Percentiles rank a stretch among this genome's conserved stretches.
Evolutionary conservation across 495 filamentous ascomycete genomes (phyloP).

Genomic region (Bryoglossum gracile): DNA sequence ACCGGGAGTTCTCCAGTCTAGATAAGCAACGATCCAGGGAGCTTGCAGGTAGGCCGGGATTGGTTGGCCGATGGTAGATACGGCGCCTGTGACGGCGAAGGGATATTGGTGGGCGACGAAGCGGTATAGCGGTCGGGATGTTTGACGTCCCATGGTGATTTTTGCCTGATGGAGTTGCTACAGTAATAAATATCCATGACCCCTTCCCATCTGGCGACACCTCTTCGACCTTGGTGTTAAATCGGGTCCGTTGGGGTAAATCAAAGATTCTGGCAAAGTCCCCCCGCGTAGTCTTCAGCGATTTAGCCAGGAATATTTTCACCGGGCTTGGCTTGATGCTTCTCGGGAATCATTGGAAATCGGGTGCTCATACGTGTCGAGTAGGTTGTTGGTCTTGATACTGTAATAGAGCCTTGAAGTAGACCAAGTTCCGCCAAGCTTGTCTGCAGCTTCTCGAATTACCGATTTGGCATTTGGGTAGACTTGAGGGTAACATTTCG

Average conservation of each 20-base stretch:
- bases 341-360: conserved; percentile 58
- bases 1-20: conserved; percentile 57
- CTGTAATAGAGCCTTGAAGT: conserved; percentile 57
- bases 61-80: conserved; percentile 56
- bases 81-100: conserved; percentile 59
- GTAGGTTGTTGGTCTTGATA: conserved; percentile 51
- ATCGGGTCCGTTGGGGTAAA: conserved; percentile 46
- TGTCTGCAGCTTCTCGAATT: conserved; percentile 46
- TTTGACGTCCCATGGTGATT: too few relatives aligned
- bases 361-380: conserved; percentile 65
- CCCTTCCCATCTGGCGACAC: conserved; percentile 39
- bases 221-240: conserved; percentile 42
- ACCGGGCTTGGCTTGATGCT: conserved; percentile 50
- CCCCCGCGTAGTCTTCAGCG: conserved; percentile 59
- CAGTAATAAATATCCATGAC: conserved; percentile 39
- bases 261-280: conserved; percentile 53
- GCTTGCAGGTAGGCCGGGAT: conserved; percentile 59
- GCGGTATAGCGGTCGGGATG: too few relatives aligned
- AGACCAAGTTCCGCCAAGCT: conserved; percentile 68
- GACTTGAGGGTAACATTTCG: conserved; percentile 53
- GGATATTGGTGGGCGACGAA: too few relatives aligned
- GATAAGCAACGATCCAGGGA: conserved; percentile 65
- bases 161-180: too few relatives aligned
- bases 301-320: conserved; percentile 63
- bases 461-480: conserved; percentile 42